Base-by-base conservation (phyloP, 1,284 basidiomycete species). In the Marasmius oreades region DNA sequence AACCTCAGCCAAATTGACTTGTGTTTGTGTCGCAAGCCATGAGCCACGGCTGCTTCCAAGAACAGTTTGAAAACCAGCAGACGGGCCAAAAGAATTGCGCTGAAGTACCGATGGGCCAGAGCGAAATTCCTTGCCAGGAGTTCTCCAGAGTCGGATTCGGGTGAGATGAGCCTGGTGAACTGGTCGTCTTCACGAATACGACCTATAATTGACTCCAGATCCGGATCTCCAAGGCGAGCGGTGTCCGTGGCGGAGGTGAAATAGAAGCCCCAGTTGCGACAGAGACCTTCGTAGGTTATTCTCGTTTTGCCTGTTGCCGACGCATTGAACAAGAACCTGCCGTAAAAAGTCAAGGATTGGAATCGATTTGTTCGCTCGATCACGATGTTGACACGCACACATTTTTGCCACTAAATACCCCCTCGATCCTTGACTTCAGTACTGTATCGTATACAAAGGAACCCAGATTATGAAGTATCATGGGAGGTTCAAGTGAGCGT, bases 21-120 rank as follows among this genome's bases (percentile, higher is more conserved):
- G 22, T 56, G 50, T 22, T 43, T 43, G 24, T 52, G 39, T 11
- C 16, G 34, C 11, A 56, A 26, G 0, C 55, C 43, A 5, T 48
- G 37, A n/a, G 28, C 23, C 2, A 37, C 6, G 5, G 42, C 51
- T 7, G 16, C 37, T 22, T 46, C 12, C 11, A 56, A n/a, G 33
- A 46, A 56, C 33, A 47, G 3, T 26, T 56, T 52, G 51, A 56
- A 56, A 7, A 52, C 23, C 0, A 53, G 11, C n/a, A 56, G 22
- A 0, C 50, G 24, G 2, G 48, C 36, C 3, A 51, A 31, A 1
- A 56, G 31, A 22, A 28, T n/a, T 5, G 18, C 31, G 43, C 55
- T 52, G 55, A 52, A 28, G 16, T 16, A 26, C 3, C 50, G 48
- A 18, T 52, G 34, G 1, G 31, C 31, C 1, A 45, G 0, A 1